Conservation (phyloP, 441 rosid genomes). For the Adansonia grandidieri region DNA sequence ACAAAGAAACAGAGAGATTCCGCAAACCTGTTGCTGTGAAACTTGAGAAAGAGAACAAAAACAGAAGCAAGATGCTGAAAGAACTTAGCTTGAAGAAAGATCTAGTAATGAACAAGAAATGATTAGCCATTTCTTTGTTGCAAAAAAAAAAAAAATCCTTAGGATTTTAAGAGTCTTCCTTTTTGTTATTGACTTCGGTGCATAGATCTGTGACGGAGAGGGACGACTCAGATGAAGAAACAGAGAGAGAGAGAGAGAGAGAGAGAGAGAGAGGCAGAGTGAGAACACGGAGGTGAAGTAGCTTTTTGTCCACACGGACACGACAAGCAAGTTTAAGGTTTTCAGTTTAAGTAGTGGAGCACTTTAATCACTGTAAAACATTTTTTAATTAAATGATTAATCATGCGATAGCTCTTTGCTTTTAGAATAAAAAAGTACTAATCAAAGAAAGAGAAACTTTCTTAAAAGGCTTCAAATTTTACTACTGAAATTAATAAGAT, state of each 20-base stretch:
- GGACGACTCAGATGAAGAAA: constrained; percentile 11
- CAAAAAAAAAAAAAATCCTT: not conserved
- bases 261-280: constrained; percentile 6
- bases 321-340: constrained; percentile 19
- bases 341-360: constrained; percentile 18
- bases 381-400: not conserved
- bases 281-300: constrained; percentile 8
- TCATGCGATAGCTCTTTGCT: too few relatives aligned
- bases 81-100: constrained; percentile 34
- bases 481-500: too few relatives aligned
- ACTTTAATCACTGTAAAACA: constrained; percentile 21
- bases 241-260: not conserved
- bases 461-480: too few relatives aligned
- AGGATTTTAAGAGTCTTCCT: not conserved
- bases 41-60: constrained; percentile 47
- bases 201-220: constrained; percentile 32
- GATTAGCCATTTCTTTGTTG: constrained; percentile 33
- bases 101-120: constrained; percentile 30
- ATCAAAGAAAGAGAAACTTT: too few relatives aligned
- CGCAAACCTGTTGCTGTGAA: constrained; percentile 55
- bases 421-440: too few relatives aligned
- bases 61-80: constrained; percentile 36
- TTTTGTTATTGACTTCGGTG: constrained; percentile 21
- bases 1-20: not conserved
- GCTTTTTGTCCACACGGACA: not conserved